Evolutionary conservation across 2,329 filamentous ascomycete species (phyloP).

Genomic region (Zymoseptoria brevis): DNA sequence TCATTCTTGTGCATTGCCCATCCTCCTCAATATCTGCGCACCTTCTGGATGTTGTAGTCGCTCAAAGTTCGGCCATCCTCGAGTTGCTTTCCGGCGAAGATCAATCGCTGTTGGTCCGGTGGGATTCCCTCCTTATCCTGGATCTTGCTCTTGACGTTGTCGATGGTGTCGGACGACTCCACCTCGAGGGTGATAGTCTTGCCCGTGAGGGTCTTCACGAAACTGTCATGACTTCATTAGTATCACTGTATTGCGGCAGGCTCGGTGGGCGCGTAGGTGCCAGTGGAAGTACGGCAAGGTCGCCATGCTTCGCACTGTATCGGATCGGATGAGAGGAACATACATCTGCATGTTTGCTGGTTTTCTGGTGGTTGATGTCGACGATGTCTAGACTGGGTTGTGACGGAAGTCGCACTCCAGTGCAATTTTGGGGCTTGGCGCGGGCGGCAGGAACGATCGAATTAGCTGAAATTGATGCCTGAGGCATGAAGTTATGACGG

Average conservation of each 20-base stretch:
- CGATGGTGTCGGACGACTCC: conserved; percentile 97
- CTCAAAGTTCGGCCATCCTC: conserved; percentile 95
- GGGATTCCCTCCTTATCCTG: conserved; percentile 99
- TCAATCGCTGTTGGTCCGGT: conserved; percentile 95
- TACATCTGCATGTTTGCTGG: not conserved
- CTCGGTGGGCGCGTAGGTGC: not conserved
- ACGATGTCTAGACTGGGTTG: too few relatives aligned
- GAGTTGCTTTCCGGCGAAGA: conserved; percentile 98
- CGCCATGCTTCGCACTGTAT: not conserved
- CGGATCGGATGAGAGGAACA: not conserved
- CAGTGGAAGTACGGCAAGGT: not conserved
- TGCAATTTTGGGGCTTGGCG: too few relatives aligned
- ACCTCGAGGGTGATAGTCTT: conserved; percentile 99
- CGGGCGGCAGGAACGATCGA: too few relatives aligned
- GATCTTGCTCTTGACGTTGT: conserved; percentile 99
- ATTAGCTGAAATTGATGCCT: not conserved
- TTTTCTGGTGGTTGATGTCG: not conserved
- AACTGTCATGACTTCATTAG: conserved; percentile 50
- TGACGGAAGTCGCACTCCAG: too few relatives aligned
- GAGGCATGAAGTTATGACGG: not conserved
- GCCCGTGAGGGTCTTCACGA: conserved; percentile 99
- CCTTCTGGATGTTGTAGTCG: conserved; percentile 99
- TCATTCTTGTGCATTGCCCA: not conserved
- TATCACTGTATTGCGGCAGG: not conserved
- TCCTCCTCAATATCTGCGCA: conserved; percentile 38